These are phyloP conservation scores for Aspergillus sojae DNA, from an alignment of 2,329 filamentous ascomycete genomes.

Conservation along the genomic window DNA sequence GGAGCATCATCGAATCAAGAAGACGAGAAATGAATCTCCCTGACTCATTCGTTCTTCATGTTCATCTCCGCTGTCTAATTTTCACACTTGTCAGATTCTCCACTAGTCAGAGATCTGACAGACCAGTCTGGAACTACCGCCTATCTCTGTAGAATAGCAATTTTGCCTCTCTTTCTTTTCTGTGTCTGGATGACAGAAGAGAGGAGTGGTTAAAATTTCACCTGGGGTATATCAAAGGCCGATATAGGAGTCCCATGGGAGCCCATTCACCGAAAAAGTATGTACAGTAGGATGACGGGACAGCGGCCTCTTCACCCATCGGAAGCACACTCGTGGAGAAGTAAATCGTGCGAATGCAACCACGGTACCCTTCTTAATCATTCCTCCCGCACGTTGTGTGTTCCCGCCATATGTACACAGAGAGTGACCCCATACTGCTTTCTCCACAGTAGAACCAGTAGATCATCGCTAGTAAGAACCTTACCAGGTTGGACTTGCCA, in stretches of 20 bases:
- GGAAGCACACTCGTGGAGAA: background rate
- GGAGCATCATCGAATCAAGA: background rate
- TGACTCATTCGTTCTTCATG: background rate
- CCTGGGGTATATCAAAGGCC: background rate
- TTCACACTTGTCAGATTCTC: background rate
- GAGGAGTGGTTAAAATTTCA: background rate
- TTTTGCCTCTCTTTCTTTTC: background rate
- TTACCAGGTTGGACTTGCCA: background rate
- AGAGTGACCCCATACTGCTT: conserved; percentile 1
- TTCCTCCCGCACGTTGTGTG: background rate
- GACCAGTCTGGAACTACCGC: background rate
- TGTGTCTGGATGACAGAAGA: background rate
- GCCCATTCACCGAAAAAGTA: background rate
- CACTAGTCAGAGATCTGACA: background rate
- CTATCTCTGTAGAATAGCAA: background rate
- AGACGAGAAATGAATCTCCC: background rate
- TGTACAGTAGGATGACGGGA: background rate
- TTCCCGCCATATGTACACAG: background rate
- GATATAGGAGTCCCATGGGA: background rate
- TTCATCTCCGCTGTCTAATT: background rate
- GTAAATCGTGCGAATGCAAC: background rate
- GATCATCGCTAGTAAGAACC: conserved; percentile 6
- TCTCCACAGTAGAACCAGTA: conserved; percentile 5
- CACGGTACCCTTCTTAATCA: background rate
- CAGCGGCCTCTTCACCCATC: background rate